These are phyloP conservation scores for Ustanciosporium gigantosporum DNA, from an alignment of 1,284 basidiomycete species.

Conservation along the genomic window DNA sequence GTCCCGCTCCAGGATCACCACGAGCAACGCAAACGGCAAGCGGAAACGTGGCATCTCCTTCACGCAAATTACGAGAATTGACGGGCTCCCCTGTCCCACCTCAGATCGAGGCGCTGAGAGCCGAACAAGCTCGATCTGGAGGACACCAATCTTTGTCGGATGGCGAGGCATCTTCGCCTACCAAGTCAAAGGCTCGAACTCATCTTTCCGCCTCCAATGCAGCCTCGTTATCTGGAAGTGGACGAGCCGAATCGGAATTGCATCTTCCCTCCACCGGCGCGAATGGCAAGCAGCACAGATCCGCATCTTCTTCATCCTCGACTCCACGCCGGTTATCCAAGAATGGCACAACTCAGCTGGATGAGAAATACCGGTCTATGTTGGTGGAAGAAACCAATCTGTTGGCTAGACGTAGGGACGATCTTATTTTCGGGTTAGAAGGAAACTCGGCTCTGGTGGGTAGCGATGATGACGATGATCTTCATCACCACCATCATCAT, in stretches of 20 bases:
- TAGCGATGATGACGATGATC: conserved; percentile 12
- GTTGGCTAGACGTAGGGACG: conserved; percentile 57
- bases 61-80: conserved; percentile 1
- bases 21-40: neutral
- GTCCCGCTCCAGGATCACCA: conserved; percentile 4
- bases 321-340: conserved; percentile 9
- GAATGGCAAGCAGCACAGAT: conserved; percentile 2
- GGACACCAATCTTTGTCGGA: conserved; percentile 12
- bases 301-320: conserved; percentile 2
- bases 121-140: neutral
- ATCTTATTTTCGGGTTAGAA: conserved; percentile 39
- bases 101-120: neutral
- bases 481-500: neutral
- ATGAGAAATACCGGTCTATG: conserved; percentile 44
- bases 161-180: conserved; percentile 2
- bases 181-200: neutral
- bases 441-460: conserved; percentile 6
- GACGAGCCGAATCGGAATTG: conserved; percentile 17
- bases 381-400: conserved; percentile 59
- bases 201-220: neutral
- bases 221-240: no score
- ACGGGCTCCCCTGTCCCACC: neutral
- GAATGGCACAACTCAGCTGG: conserved; percentile 19
- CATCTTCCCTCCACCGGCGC: conserved; percentile 6
- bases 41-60: neutral